Conservation (phyloP, 106 monocot species). For the Apostasia ramifera region DNA sequence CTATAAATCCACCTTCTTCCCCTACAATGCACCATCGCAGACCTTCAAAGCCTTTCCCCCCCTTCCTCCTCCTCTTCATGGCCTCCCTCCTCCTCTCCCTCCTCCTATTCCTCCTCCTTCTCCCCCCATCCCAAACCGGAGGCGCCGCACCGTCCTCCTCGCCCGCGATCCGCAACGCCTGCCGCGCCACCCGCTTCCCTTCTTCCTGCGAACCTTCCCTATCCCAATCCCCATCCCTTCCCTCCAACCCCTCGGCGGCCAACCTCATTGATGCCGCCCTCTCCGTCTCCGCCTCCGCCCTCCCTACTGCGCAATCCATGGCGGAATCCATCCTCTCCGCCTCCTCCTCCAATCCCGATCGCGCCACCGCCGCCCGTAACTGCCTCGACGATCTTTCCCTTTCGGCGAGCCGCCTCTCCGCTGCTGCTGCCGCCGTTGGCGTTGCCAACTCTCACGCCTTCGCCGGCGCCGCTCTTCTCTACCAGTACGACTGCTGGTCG, state of each 20-base stretch:
- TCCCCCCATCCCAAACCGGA: constrained; percentile 1
- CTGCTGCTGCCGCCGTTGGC: background rate
- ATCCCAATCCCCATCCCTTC: constrained; percentile 14
- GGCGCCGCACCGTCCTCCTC: background rate
- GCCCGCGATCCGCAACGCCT: constrained; percentile 14
- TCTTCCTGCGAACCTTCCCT: constrained; percentile 24
- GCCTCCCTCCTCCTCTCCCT: constrained; percentile 8
- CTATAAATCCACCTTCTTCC: background rate
- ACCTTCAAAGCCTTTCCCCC: background rate
- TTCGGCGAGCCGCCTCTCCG: constrained; percentile 21
- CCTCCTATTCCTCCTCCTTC: constrained; percentile 5
- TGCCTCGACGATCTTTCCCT: constrained; percentile 41
- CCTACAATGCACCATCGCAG: constrained; percentile 3
- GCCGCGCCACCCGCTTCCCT: constrained; percentile 33
- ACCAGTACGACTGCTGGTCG: constrained; percentile 88
- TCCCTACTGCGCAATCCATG: constrained; percentile 26
- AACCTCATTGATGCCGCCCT: constrained; percentile 17
- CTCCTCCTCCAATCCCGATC: constrained; percentile 31
- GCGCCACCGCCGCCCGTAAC: constrained; percentile 38
- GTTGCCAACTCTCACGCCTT: constrained; percentile 11
- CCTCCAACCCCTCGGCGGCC: constrained; percentile 19
- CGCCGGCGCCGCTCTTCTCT: constrained; percentile 52
- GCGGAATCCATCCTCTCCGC: constrained; percentile 38
- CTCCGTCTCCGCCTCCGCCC: constrained; percentile 16
- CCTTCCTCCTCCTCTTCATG: constrained; percentile 12